These are phyloP conservation scores for Aspergillus costaricaensis DNA, from an alignment of 2,329 filamentous ascomycete species.

Conservation along the genomic window DNA sequence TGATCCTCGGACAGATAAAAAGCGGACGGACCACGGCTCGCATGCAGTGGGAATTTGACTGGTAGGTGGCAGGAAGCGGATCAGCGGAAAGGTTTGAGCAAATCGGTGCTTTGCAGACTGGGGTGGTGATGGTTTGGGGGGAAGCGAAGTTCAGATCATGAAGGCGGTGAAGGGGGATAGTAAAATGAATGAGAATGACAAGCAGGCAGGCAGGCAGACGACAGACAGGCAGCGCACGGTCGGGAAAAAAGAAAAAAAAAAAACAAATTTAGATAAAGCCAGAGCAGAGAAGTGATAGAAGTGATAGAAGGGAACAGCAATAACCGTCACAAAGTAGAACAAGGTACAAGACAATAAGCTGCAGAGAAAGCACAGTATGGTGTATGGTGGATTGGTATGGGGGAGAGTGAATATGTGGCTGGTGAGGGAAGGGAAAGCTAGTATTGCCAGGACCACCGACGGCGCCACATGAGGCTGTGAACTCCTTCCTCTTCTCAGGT, in stretches of 20 bases:
- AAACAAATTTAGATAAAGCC: too few species aligned
- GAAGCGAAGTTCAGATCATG: constrained; percentile 1
- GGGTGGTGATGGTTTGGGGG: constrained; percentile 24
- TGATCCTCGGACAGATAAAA: constrained; percentile 25
- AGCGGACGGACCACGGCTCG: constrained; percentile 26
- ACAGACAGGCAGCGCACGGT: constrained; percentile 1
- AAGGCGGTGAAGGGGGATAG: constrained; percentile 21
- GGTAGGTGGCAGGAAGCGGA: constrained; percentile 34
- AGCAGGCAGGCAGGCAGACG: constrained; percentile 2
- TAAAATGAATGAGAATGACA: background rate
- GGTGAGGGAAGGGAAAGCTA: background rate
- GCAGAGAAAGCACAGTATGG: too few species aligned
- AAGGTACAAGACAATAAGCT: too few species aligned
- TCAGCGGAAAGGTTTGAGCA: constrained; percentile 31
- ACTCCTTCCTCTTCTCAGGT: too few species aligned
- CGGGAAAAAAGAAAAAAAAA: too few species aligned
- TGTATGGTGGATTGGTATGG: too few species aligned
- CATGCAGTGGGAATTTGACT: constrained; percentile 34
- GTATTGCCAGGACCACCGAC: background rate
- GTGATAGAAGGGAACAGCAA: too few species aligned
- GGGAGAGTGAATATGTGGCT: constrained; percentile 15
- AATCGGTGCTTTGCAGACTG: constrained; percentile 28
- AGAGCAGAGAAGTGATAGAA: too few species aligned
- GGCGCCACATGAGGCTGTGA: constrained; percentile 24
- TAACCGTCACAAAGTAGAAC: background rate